These are phyloP conservation scores for Claviceps monticola DNA, from an alignment of 2,329 filamentous ascomycete genomes.

Conservation along the genomic window DNA sequence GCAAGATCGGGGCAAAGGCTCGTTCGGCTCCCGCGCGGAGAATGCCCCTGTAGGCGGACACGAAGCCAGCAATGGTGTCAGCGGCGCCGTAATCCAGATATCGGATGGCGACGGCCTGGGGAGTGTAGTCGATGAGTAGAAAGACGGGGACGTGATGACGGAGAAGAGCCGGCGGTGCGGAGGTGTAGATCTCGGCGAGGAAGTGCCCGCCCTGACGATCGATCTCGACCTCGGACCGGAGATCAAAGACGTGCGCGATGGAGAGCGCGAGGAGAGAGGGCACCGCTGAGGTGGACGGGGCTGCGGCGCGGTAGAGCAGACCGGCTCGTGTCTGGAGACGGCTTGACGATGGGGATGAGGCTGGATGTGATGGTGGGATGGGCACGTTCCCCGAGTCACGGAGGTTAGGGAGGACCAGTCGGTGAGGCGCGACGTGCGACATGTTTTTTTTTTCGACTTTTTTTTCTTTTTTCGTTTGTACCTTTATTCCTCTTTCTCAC, in stretches of 20 bases:
- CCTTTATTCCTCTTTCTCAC: too few species aligned
- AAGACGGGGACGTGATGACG: conserved; percentile 54
- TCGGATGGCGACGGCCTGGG: conserved; percentile 47
- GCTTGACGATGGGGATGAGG: conserved; percentile 25
- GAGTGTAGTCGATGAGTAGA: conserved; percentile 42
- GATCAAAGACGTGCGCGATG: conserved; percentile 54
- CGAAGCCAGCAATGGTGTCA: conserved; percentile 43
- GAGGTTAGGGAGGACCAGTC: conserved; percentile 48
- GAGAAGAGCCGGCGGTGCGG: conserved; percentile 11
- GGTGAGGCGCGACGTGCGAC: conserved; percentile 23
- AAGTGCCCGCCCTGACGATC: conserved; percentile 22
- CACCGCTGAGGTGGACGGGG: conserved; percentile 41
- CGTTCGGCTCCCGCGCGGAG: conserved; percentile 32
- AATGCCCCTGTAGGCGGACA: conserved; percentile 49
- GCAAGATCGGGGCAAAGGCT: conserved; percentile 38
- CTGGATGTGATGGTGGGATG: conserved; percentile 14
- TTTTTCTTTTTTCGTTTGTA: neutral
- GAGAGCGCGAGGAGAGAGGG: conserved; percentile 37
- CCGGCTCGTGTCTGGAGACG: conserved; percentile 34
- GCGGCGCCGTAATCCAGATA: conserved; percentile 43
- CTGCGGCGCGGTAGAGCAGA: conserved; percentile 55
- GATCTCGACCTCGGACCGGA: conserved; percentile 50
- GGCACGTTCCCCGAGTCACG: conserved; percentile 52
- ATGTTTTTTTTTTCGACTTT: conserved; percentile 3
- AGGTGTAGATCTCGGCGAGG: conserved; percentile 10